Evolutionary conservation across 139 green algal genomes (phyloP), one percentile per base, ranked within the genome.

Genomic region (Haematococcus lacustris): DNA sequence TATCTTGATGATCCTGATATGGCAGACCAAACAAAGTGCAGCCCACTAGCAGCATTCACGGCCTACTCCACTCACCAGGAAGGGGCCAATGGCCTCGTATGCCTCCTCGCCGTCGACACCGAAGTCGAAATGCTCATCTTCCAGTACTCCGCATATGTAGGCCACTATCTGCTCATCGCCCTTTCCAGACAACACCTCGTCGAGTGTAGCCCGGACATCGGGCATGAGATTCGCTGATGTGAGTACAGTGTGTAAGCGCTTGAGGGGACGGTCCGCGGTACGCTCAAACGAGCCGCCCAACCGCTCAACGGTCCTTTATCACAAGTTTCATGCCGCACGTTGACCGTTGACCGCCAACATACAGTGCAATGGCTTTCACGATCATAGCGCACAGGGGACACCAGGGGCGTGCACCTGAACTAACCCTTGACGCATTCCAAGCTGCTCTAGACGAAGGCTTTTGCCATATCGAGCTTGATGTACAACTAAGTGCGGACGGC

Each of bases 41-140:
- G 3, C 5, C n/a, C 3, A 50, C 25, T 64, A 35, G 2, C 38
- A 59, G 38, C 47, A 72, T n/a, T 28, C 25, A 51, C 23, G 53
- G 61, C 5, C 13, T 28, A 72, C 7, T 32, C 51, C 34, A 57
- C 3, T 73, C 74, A 90, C 85, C 76, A 91, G 71, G 53, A 91
- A 85, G 1, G 73, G 78, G 21, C 85, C 83, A 1, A 91, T 76
- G 21, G 73, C 51, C 6, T 91, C 85, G 63, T 70, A 88, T 1
- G 75, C 80, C 4, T 83, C 80, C 38, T 78, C 66, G 7, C 85
- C 85, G 34, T 82, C 74, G 25, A 82, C 74, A 2, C 83, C 85
- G 37, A 78, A 84, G 33, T 90, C 85, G 73, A 89, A 91, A 39
- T 86, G 72, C 43, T 87, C 80, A 51, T 90, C 85, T 43, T 89